These are phyloP conservation scores for Claviceps fusiformis DNA, from an alignment of 2,329 filamentous ascomycete species.

Conservation along the genomic window DNA sequence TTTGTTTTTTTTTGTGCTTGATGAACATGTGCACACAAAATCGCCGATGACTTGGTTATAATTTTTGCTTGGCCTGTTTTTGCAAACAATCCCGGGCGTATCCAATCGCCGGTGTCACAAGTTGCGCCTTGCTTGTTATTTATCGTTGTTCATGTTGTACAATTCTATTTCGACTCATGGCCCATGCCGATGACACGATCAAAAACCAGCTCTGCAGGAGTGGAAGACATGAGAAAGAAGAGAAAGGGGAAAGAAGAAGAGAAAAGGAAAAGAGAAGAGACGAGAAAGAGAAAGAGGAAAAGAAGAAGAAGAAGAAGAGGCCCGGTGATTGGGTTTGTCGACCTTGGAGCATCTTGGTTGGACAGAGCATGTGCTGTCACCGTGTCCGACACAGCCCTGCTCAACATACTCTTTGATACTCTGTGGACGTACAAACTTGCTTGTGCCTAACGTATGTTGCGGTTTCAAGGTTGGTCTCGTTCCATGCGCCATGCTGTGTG, in stretches of 20 bases:
- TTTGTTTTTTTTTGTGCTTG: neutral
- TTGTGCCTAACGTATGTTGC: neutral
- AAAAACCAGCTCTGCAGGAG: neutral
- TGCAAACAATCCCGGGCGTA: neutral
- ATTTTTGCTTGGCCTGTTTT: neutral
- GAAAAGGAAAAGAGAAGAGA: neutral
- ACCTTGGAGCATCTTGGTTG: neutral
- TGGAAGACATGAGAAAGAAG: too few relatives aligned
- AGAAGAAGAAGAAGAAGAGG: neutral
- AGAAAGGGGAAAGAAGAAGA: neutral
- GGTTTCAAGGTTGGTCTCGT: neutral
- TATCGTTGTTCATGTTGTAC: neutral
- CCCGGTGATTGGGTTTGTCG: too few relatives aligned
- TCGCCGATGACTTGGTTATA: constrained; percentile 1
- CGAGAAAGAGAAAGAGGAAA: neutral
- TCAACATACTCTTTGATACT: neutral
- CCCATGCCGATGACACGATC: neutral
- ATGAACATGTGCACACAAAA: constrained; percentile 2
- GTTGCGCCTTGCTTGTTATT: neutral
- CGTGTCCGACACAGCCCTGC: neutral
- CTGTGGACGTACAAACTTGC: neutral
- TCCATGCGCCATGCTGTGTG: neutral
- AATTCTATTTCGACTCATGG: neutral
- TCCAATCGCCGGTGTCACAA: neutral
- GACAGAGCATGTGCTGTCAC: neutral